These are phyloP conservation scores for Diophrys appendiculata DNA, from an alignment of 73 alveolate genomes.

Conservation along the genomic window DNA sequence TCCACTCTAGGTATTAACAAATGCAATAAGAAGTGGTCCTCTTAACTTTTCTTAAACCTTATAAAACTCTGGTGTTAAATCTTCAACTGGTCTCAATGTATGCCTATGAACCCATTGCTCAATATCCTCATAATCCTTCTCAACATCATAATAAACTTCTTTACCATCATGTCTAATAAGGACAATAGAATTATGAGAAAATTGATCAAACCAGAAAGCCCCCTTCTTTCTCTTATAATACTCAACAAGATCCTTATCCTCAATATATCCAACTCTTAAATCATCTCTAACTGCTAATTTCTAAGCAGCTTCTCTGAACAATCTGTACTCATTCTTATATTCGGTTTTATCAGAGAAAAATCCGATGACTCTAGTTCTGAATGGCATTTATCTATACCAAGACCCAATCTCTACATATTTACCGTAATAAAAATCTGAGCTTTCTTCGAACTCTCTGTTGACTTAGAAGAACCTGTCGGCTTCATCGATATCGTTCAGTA, in stretches of 20 bases:
- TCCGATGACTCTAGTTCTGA: conserved; percentile 38
- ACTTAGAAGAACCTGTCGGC: conserved; percentile 33
- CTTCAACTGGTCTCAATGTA: conserved; percentile 30
- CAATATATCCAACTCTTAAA: conserved; percentile 32
- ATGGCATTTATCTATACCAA: conserved; percentile 33
- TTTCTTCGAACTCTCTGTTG: conserved; percentile 33
- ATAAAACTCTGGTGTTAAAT: conserved; percentile 20
- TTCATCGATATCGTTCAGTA: conserved; percentile 11
- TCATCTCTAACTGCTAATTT: conserved; percentile 45
- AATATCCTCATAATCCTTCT: conserved; percentile 23
- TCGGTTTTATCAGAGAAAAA: conserved; percentile 48
- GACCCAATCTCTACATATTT: conserved; percentile 48
- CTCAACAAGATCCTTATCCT: conserved; percentile 13
- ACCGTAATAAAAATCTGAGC: conserved; percentile 19
- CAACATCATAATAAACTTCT: conserved; percentile 25
- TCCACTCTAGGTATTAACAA: conserved; percentile 8
- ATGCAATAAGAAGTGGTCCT: conserved; percentile 16
- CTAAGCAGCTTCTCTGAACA: conserved; percentile 38
- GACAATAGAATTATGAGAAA: conserved; percentile 43
- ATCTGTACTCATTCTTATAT: conserved; percentile 32
- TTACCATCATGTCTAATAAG: conserved; percentile 38
- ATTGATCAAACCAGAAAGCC: conserved; percentile 48
- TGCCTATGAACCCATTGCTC: conserved; percentile 36
- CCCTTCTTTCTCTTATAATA: conserved; percentile 37
- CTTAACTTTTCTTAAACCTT: background rate